Percentiles rank a stretch among this genome's conserved stretches.
phyloP scores from a whole-genome alignment of 331 rosid genomes.

The Spiraea crenata region DNA sequence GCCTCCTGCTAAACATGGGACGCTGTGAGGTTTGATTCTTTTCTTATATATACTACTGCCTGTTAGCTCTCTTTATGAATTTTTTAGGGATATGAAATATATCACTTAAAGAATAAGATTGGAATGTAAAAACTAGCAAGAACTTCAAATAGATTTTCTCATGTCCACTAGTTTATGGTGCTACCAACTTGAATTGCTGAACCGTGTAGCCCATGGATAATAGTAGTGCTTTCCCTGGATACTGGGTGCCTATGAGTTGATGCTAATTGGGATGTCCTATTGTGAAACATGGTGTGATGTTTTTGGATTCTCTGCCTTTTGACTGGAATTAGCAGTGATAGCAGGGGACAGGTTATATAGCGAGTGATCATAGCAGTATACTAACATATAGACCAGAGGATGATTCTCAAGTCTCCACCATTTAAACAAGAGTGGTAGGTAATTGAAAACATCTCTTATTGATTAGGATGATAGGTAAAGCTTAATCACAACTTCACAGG shows the following conservation, averaged over 20 bases:
- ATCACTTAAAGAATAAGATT: not conserved
- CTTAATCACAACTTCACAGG: conserved; percentile 19
- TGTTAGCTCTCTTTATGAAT: conserved; percentile 14
- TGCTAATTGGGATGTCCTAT: not conserved
- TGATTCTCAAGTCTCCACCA: conserved; percentile 8
- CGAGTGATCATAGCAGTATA: not conserved
- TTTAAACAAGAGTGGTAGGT: conserved; percentile 26
- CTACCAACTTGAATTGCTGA: conserved; percentile 15
- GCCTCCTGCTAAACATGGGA: conserved; percentile 27
- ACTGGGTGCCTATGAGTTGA: conserved; percentile 3
- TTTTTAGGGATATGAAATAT: conserved; percentile 8
- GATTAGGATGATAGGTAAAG: conserved; percentile 30
- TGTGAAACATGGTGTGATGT: not conserved
- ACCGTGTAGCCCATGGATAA: not conserved
- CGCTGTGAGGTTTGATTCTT: conserved; percentile 45
- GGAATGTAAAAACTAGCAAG: not conserved
- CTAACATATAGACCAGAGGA: not conserved
- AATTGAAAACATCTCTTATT: conserved; percentile 17
- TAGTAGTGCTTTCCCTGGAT: conserved; percentile 17
- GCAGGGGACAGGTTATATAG: conserved; percentile 4
- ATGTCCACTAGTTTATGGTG: not conserved
- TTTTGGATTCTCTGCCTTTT: not conserved
- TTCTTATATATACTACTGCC: conserved; percentile 22
- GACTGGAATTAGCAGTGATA: not conserved
- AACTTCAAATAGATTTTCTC: not conserved